Base-by-base conservation (phyloP, 768 basidiomycete genomes). In the Hygrophoropsis aurantiaca region DNA sequence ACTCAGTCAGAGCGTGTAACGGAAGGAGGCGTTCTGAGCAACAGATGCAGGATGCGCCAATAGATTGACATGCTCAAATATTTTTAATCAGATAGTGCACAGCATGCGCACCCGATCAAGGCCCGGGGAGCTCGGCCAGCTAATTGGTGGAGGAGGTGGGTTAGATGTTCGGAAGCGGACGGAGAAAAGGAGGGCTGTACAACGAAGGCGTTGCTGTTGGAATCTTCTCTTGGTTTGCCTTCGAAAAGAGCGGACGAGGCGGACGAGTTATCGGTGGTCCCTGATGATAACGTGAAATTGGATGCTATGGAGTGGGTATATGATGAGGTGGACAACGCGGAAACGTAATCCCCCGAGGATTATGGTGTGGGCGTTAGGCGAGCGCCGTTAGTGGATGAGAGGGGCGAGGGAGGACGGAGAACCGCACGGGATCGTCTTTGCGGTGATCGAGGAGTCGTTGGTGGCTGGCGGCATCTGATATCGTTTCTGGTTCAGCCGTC, bases 361-460 rank as follows among this genome's bases (percentile, higher is more conserved):
- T 83, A 83, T 20, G 80, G 74, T n/a, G 77, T 72, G 6, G 81
- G 79, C 0, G 72, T 55, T 1, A 77, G 73, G 5, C 77, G 77
- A 33, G 61, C 60, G 42, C 57, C 60, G 41, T 8, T 58, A 56
- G 49, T 61, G 50, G 38, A 38, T n/a, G n/a, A 16, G 47, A 60
- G 8, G 84, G 77, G 34, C 83, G 78, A 4, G 80, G 70, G 27
- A 82, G 75, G 26, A 84, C 78, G 30, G 81, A 72, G 67, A 98
- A 98, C 10, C 87, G 80, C 25, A 93, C 80, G 0, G 97, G 92
- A 63, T 98, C 91, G 63, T 98, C 90, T 58, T 90, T 84, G 32
- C 89, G 78, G 49, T 89, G 90, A 60, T 98, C 93, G 48, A 93
- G 94, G 0, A 97, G 79, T 51, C 87, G 87, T 8, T 74, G 69